Evolutionary conservation across 225 moss, liverwort and hornwort species (phyloP), one percentile per base, ranked within the genome.

Genomic region (Antitrichia curtipendula): DNA sequence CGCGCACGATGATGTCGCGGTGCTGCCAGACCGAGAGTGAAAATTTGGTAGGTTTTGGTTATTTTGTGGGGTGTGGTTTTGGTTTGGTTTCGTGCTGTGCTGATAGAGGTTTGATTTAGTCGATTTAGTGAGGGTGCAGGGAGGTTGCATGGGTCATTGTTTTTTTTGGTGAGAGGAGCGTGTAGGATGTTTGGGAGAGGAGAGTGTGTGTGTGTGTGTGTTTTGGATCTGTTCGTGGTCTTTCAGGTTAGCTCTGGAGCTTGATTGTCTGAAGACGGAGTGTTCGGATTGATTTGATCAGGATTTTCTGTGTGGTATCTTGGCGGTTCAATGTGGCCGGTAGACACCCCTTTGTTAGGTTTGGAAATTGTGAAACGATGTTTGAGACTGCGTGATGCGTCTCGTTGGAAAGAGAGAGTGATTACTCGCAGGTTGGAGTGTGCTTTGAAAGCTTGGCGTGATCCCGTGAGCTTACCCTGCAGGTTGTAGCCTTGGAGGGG

Each of bases 21-120:
- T 92, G 73, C 91, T 90, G 92, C 91, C 91, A 94, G 92, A 92
- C 94, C 70, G 93, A 94, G 80, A 88, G 80, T 91, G 92, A 94
- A 92, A 92, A 91, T 91, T 87, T 92, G 94, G 94, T 94, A 94
- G 94, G 92, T 92, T 58, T 78, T 69, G 62, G 83, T 78, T 40
- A 20, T 87, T 89, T 77, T 41, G 29, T 77, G 21, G 31, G 8
- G 81, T 65, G 56, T 38, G 78, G 22, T 80, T 64, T 68, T 31
- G 31, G 83, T 81, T 28, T 32, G 15, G 74, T 66, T 80, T 18
- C 29, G 76, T 85, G 86, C 28, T 41, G 80, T 7, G 43, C 28
- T 72, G 53, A 78, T 7, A 27, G 47, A 54, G 73, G 71, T 53
- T 80, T 72, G 79, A 14, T 88, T 53, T 85, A 15, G 73, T 73